Evolutionary conservation across 495 filamentous ascomycete species (phyloP).

Genomic region (Penicillium flavigenum): DNA sequence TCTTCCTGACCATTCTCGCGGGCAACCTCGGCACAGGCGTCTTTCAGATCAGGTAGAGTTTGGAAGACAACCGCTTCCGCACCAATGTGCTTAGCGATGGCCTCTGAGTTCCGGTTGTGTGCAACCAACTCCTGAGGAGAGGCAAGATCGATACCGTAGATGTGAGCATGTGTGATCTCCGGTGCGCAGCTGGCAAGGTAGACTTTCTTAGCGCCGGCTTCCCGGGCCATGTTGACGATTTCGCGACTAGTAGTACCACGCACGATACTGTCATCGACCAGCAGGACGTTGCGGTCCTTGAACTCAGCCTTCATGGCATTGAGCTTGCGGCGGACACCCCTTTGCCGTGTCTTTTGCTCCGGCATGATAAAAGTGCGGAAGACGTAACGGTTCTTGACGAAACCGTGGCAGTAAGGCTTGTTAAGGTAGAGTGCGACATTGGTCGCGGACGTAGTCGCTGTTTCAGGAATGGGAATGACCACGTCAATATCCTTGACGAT

Average conservation of each 20-base stretch:
- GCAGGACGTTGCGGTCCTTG: conserved; percentile 74
- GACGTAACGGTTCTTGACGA: conserved; percentile 95
- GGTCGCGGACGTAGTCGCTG: conserved; percentile 79
- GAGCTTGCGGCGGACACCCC: conserved; percentile 56
- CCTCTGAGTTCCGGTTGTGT: conserved; percentile 64
- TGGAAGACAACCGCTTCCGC: conserved; percentile 94
- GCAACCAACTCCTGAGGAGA: conserved; percentile 81
- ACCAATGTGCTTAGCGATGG: conserved; percentile 77
- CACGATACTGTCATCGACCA: conserved; percentile 93
- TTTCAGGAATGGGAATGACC: conserved; percentile 87
- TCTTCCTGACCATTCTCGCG: conserved; percentile 53
- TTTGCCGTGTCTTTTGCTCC: conserved; percentile 78
- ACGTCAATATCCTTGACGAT: conserved; percentile 83
- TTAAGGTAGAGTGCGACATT: conserved; percentile 73
- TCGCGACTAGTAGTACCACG: conserved; percentile 88
- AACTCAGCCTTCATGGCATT: conserved; percentile 89
- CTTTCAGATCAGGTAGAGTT: conserved; percentile 77
- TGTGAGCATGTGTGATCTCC: conserved; percentile 74
- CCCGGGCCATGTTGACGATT: conserved; percentile 90
- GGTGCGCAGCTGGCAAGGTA: conserved; percentile 88
- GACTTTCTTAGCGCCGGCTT: conserved; percentile 87
- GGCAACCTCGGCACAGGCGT: conserved; percentile 69
- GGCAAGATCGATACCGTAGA: conserved; percentile 90
- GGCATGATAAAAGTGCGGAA: conserved; percentile 97
- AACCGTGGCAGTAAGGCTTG: conserved; percentile 79